Conservation (phyloP, 768 basidiomycete genomes). For the Coprinopsis cinerea region DNA sequence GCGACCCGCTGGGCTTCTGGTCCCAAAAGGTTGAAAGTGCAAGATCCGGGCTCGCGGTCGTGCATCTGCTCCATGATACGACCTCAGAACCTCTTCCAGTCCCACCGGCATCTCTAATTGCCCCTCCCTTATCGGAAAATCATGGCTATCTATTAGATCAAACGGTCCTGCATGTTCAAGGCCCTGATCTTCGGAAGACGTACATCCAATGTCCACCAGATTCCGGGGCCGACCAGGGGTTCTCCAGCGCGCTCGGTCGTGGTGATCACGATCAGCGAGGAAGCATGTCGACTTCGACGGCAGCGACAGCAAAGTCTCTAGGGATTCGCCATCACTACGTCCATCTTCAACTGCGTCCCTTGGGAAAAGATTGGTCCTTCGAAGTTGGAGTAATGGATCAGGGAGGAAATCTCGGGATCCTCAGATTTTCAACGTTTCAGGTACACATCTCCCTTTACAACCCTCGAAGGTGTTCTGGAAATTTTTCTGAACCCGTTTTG, state of each 20-base stretch:
- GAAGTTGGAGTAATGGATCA: constrained; percentile 72
- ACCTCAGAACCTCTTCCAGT: constrained; percentile 45
- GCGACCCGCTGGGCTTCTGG: constrained; percentile 57
- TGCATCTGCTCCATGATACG: constrained; percentile 57
- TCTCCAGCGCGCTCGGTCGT: neutral
- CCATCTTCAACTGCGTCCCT: constrained; percentile 66
- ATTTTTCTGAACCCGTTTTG: constrained; percentile 8
- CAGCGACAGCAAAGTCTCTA: constrained; percentile 27
- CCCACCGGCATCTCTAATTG: constrained; percentile 41
- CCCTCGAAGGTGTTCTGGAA: neutral
- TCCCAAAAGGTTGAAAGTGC: constrained; percentile 37
- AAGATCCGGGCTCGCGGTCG: constrained; percentile 56
- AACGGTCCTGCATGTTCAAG: constrained; percentile 75
- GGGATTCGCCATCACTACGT: constrained; percentile 69
- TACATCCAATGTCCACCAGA: constrained; percentile 57
- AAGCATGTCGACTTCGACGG: neutral
- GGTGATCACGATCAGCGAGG: neutral
- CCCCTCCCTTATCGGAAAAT: constrained; percentile 26
- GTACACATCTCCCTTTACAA: constrained; percentile 29
- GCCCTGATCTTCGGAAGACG: constrained; percentile 62
- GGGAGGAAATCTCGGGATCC: constrained; percentile 47
- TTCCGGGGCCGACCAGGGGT: constrained; percentile 3
- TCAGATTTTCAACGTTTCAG: constrained; percentile 79
- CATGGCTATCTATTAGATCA: constrained; percentile 43
- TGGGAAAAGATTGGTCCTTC: constrained; percentile 67